phyloP scores from a whole-genome alignment of 208 protist genomes.

The Borovskyia barvae region DNA sequence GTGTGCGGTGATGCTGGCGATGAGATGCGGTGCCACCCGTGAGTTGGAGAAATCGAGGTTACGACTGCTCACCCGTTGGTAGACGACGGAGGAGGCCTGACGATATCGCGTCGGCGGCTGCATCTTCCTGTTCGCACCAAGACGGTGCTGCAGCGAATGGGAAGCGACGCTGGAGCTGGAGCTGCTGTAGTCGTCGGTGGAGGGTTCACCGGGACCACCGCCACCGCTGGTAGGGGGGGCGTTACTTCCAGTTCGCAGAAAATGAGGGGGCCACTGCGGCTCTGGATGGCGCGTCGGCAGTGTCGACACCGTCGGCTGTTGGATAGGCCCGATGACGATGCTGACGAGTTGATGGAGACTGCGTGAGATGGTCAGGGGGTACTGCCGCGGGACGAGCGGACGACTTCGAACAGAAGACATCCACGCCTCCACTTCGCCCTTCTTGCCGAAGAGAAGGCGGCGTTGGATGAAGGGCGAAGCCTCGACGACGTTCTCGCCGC shows the following conservation, averaged over 20 bases:
- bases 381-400: constrained; percentile 41
- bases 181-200: constrained; percentile 79
- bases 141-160: constrained; percentile 18
- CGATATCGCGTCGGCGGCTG: constrained; percentile 8
- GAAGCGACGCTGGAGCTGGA: constrained; percentile 35
- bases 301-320: constrained; percentile 65
- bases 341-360: constrained; percentile 71
- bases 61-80: constrained; percentile 64
- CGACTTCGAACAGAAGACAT: constrained; percentile 26
- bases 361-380: constrained; percentile 50
- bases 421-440: constrained; percentile 59
- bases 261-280: constrained; percentile 84
- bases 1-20: constrained; percentile 77
- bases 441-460: constrained; percentile 54
- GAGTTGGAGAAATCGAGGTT: constrained; percentile 53
- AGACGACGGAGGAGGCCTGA: constrained; percentile 52
- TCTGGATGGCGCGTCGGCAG: constrained; percentile 63
- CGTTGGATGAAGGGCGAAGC: constrained; percentile 39
- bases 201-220: constrained; percentile 14
- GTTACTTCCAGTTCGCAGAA: constrained; percentile 20
- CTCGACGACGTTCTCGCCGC: background rate
- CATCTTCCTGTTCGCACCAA: background rate
- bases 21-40: constrained; percentile 39
- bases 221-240: constrained; percentile 1
- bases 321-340: constrained; percentile 78